phyloP scores from a whole-genome alignment of 108 stramenopile species.

The Schizochytrium sp. region DNA sequence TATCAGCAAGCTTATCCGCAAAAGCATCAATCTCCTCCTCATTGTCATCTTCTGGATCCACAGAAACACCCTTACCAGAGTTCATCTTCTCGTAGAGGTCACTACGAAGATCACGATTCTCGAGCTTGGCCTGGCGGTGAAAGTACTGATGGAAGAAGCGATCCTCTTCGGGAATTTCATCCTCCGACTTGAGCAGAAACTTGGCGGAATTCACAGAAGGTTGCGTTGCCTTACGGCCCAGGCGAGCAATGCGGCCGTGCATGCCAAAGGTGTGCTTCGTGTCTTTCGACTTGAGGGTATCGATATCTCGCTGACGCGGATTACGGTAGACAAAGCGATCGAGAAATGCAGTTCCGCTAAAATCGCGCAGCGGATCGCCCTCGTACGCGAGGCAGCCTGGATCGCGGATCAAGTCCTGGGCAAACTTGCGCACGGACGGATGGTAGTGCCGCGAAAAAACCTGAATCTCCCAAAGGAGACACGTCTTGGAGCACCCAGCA shows the following conservation, averaged over 20 bases:
- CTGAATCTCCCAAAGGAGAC: constrained; percentile 69
- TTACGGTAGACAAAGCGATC: constrained; percentile 98
- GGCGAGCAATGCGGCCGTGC: constrained; percentile 31
- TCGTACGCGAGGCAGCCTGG: constrained; percentile 54
- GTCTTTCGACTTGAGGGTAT: not conserved
- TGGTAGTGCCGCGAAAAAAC: constrained; percentile 76
- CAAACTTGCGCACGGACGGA: constrained; percentile 83
- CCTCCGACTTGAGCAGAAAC: constrained; percentile 42
- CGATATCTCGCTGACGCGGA: constrained; percentile 60
- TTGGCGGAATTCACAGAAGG: constrained; percentile 71
- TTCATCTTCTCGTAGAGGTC: constrained; percentile 47
- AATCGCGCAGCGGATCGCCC: constrained; percentile 90
- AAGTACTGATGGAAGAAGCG: constrained; percentile 86
- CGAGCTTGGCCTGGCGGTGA: constrained; percentile 57
- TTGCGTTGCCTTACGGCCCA: constrained; percentile 20
- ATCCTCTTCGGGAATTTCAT: constrained; percentile 61
- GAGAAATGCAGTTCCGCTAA: constrained; percentile 76
- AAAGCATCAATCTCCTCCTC: constrained; percentile 66
- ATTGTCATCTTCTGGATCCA: constrained; percentile 47
- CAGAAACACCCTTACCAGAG: constrained; percentile 38
- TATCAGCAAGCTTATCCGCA: constrained; percentile 73
- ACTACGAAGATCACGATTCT: constrained; percentile 66
- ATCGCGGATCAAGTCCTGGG: constrained; percentile 36
- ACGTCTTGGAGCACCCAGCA: constrained; percentile 19
- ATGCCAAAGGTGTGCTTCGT: constrained; percentile 31